Percentiles rank a stretch among this genome's conserved stretches.
Conservation (phyloP, 768 basidiomycete genomes). For the Postia placenta region DNA sequence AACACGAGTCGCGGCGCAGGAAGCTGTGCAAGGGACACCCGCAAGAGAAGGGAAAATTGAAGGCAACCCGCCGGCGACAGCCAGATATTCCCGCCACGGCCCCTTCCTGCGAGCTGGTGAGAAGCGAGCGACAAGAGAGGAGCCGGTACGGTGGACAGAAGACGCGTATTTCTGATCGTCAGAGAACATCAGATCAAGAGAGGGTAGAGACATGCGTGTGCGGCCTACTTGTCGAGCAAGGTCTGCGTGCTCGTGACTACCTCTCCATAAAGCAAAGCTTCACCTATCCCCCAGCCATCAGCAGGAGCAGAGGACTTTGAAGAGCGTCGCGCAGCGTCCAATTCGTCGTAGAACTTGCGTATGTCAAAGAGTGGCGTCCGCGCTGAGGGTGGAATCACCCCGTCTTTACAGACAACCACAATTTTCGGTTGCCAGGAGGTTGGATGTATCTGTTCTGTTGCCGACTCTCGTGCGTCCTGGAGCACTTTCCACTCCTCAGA, state of each 20-base stretch:
- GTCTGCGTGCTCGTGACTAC: conserved; percentile 93
- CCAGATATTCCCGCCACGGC: conserved; percentile 88
- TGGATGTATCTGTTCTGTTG: conserved; percentile 20
- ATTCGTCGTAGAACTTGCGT: conserved; percentile 46
- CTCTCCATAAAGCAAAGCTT: conserved; percentile 80
- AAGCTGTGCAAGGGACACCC: conserved; percentile 44
- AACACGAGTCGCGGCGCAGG: conserved; percentile 76
- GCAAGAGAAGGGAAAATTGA: conserved; percentile 72
- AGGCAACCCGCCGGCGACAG: conserved; percentile 88
- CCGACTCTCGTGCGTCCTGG: conserved; percentile 13
- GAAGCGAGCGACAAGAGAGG: conserved; percentile 83
- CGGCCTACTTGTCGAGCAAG: conserved; percentile 80
- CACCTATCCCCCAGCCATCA: conserved; percentile 56
- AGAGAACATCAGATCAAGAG: conserved; percentile 4
- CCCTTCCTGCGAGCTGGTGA: conserved; percentile 82
- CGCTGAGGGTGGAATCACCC: conserved; percentile 39
- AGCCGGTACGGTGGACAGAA: conserved; percentile 63
- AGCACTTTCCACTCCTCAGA: conserved; percentile 28
- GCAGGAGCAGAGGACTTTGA: conserved; percentile 18
- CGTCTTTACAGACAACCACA: conserved; percentile 46
- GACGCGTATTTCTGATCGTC: conserved; percentile 58
- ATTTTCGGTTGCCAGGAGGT: conserved; percentile 42
- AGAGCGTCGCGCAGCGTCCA: conserved; percentile 31
- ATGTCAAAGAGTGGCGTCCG: conserved; percentile 75
- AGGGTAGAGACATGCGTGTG: background rate